These are phyloP conservation scores for Apostasia ramifera DNA, from an alignment of 106 monocot species.

Conservation along the genomic window DNA sequence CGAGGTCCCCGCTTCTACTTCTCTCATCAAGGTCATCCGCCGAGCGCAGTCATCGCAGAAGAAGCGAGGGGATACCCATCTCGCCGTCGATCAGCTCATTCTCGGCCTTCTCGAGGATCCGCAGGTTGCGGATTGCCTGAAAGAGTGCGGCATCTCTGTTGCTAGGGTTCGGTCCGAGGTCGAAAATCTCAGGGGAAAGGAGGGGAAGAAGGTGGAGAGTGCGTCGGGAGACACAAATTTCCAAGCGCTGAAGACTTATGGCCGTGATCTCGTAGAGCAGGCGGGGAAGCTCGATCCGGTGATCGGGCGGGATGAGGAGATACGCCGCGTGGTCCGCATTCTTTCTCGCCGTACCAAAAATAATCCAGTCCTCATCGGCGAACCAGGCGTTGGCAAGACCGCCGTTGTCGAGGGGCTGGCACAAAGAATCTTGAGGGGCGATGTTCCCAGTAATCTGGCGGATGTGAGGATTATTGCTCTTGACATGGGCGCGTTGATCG, in stretches of 20 bases:
- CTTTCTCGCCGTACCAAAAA: constrained; percentile 59
- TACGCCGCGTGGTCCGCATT: constrained; percentile 40
- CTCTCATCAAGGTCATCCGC: constrained; percentile 41
- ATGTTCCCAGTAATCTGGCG: constrained; percentile 48
- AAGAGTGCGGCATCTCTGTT: constrained; percentile 36
- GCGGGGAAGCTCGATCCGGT: constrained; percentile 64
- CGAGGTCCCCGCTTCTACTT: constrained; percentile 40
- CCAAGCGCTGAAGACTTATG: constrained; percentile 56
- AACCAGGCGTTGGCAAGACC: constrained; percentile 76
- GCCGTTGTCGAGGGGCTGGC: constrained; percentile 71
- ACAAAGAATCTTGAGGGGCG: constrained; percentile 57
- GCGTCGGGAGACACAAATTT: constrained; percentile 56
- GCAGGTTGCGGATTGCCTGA: constrained; percentile 42
- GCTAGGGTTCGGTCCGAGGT: constrained; percentile 28
- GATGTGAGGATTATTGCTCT: constrained; percentile 58
- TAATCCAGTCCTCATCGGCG: constrained; percentile 66
- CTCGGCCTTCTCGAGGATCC: constrained; percentile 47
- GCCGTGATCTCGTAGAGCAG: constrained; percentile 52
- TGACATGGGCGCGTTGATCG: constrained; percentile 58
- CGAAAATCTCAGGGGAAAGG: constrained; percentile 52
- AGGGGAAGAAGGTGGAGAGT: constrained; percentile 42
- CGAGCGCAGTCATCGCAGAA: constrained; percentile 50
- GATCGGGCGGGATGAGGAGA: constrained; percentile 64
- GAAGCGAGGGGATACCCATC: constrained; percentile 42
- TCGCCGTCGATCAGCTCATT: constrained; percentile 54